These are phyloP conservation scores for Pelargonium fulgidum DNA, from an alignment of 441 rosid genomes.

Conservation along the genomic window DNA sequence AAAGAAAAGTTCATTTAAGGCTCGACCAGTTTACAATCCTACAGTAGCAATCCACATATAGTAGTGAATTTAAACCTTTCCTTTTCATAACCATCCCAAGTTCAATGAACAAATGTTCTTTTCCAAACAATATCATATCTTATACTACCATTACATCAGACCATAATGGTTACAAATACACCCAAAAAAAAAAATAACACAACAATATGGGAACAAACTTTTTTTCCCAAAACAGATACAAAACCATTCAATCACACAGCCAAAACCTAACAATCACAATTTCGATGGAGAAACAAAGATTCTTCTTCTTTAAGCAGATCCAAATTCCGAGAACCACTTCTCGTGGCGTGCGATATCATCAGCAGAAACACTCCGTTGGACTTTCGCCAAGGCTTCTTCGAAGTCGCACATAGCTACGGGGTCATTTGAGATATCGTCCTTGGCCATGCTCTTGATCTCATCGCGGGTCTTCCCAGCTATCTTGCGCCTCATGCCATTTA, in stretches of 20 bases:
- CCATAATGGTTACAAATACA: too few species aligned
- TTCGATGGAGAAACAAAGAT: neutral
- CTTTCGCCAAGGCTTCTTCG: conserved; percentile 88
- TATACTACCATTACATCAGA: too few species aligned
- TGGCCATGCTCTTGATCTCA: conserved; percentile 98
- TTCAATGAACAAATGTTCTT: too few species aligned
- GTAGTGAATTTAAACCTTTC: too few species aligned
- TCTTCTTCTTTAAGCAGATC: conserved; percentile 50
- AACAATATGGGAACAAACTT: too few species aligned
- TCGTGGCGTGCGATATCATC: conserved; percentile 91
- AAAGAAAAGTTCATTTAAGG: too few species aligned
- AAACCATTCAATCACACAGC: neutral
- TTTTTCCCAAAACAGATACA: too few species aligned
- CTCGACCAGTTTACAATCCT: too few species aligned
- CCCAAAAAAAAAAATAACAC: too few species aligned
- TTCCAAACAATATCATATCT: too few species aligned
- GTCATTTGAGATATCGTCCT: conserved; percentile 94
- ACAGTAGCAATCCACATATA: too few species aligned
- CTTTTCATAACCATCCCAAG: too few species aligned
- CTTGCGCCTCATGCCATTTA: conserved; percentile 98
- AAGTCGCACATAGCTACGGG: conserved; percentile 99
- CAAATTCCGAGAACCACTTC: conserved; percentile 90
- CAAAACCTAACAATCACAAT: neutral
- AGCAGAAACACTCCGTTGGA: conserved; percentile 82
- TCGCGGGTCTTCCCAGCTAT: conserved; percentile 97